phyloP scores from a whole-genome alignment of 1,139 yeast species.

The Geotrichum klebahnii region DNA sequence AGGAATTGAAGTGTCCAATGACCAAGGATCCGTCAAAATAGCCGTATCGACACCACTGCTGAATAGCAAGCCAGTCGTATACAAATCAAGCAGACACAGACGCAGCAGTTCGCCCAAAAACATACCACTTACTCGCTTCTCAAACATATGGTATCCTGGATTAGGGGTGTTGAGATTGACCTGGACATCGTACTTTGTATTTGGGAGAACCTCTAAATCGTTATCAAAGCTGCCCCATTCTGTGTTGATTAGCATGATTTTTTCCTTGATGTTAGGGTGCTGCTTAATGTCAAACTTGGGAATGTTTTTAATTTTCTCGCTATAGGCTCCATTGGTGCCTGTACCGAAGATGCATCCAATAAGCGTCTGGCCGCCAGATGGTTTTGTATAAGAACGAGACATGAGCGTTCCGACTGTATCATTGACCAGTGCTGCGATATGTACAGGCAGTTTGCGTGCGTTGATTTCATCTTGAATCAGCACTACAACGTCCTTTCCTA shows the following conservation, averaged over 20 bases:
- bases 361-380: slow-evolving; percentile 63
- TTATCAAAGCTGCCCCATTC: slow-evolving; percentile 98
- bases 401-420: slow-evolving; percentile 92
- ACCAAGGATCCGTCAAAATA: slow-evolving; percentile 61
- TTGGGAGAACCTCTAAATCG: slow-evolving; percentile 64
- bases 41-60: slow-evolving; percentile 13
- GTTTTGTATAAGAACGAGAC: slow-evolving; percentile 74
- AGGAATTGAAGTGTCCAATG: slow-evolving; percentile 73
- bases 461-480: slow-evolving; percentile 68
- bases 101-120: slow-evolving; percentile 86
- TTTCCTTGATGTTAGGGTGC: slow-evolving; percentile 46
- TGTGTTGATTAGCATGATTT: slow-evolving; percentile 85
- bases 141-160: slow-evolving; percentile 83
- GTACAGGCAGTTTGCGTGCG: slow-evolving; percentile 55
- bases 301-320: slow-evolving; percentile 67
- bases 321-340: slow-evolving; percentile 93
- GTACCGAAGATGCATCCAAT: slow-evolving; percentile 93
- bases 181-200: slow-evolving; percentile 64
- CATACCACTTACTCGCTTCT: slow-evolving; percentile 92
- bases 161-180: slow-evolving; percentile 76
- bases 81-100: slow-evolving; percentile 63
- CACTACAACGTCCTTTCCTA: slow-evolving; percentile 74
- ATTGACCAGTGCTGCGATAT: slow-evolving; percentile 83
- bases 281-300: slow-evolving; percentile 55
- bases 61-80: slow-evolving; percentile 54